Conservation (phyloP, 2,329 filamentous ascomycete species). For the Pseudocercospora macadamiae region DNA sequence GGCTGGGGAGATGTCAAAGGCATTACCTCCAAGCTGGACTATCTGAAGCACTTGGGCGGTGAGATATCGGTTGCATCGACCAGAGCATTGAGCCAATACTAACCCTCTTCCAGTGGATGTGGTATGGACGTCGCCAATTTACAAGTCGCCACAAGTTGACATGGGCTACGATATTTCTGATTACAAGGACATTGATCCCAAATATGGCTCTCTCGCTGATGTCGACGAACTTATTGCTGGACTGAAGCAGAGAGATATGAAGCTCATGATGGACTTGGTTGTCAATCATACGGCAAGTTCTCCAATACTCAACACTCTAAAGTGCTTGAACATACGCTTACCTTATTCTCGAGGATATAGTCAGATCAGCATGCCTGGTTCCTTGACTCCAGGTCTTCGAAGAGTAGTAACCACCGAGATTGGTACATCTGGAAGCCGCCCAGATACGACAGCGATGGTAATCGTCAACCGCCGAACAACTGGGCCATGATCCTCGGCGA, state of each 20-base stretch:
- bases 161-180: conserved; percentile 54
- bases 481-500: conserved; percentile 46
- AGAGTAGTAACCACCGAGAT: conserved; percentile 57
- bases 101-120: conserved; percentile 59
- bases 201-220: conserved; percentile 52
- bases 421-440: conserved; percentile 70
- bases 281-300: conserved; percentile 39
- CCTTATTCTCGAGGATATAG: too few species aligned
- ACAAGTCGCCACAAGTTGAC: conserved; percentile 40
- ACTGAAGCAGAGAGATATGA: conserved; percentile 51
- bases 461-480: conserved; percentile 62
- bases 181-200: conserved; percentile 51
- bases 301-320: too few species aligned
- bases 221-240: conserved; percentile 49
- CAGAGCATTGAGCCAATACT: neutral
- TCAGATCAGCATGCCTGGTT: conserved; percentile 61
- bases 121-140: conserved; percentile 67
- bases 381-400: conserved; percentile 56
- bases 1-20: conserved; percentile 69
- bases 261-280: conserved; percentile 52
- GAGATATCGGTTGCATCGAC: neutral
- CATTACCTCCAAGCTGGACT: conserved; percentile 66
- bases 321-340: too few species aligned
- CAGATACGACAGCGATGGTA: conserved; percentile 57
- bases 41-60: conserved; percentile 61